phyloP scores from a whole-genome alignment of 1,284 basidiomycete species.

The Puccinia polysora region DNA sequence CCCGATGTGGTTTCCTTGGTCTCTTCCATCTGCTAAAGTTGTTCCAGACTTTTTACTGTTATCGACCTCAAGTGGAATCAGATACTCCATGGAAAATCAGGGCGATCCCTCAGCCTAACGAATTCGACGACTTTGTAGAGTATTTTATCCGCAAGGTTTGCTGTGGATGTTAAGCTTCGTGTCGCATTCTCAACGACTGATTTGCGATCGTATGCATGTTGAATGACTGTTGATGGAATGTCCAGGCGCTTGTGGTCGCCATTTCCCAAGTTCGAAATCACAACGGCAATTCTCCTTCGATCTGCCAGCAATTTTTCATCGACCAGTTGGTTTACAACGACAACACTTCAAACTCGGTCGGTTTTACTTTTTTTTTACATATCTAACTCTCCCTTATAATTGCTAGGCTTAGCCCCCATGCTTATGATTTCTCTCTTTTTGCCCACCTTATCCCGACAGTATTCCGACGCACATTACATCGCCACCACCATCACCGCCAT shows the following conservation, averaged over 20 bases:
- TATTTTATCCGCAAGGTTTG: slow-evolving; percentile 89
- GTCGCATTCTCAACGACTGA: slow-evolving; percentile 28
- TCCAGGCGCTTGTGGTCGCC: slow-evolving; percentile 69
- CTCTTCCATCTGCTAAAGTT: slow-evolving; percentile 94
- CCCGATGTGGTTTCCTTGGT: slow-evolving; percentile 75
- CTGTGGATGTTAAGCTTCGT: slow-evolving; percentile 6
- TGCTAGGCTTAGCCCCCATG: slow-evolving; percentile 48
- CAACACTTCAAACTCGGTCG: slow-evolving; percentile 80
- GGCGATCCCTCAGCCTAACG: slow-evolving; percentile 85
- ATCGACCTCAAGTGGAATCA: slow-evolving; percentile 71
- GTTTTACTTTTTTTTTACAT: slow-evolving; percentile 49
- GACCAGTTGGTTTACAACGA: slow-evolving; percentile 90
- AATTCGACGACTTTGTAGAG: slow-evolving; percentile 83
- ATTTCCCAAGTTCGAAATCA: slow-evolving; percentile 79
- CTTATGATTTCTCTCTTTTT: slow-evolving; percentile 1
- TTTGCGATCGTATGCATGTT: slow-evolving; percentile 43
- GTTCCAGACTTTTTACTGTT: slow-evolving; percentile 81
- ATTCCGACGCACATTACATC: slow-evolving; percentile 37
- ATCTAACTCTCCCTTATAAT: background rate
- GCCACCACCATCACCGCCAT: slow-evolving; percentile 27
- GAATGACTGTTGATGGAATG: too few relatives aligned
- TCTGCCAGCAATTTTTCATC: slow-evolving; percentile 84
- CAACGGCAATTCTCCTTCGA: slow-evolving; percentile 70
- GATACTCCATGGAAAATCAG: slow-evolving; percentile 75
- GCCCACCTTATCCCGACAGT: slow-evolving; percentile 1